These are phyloP conservation scores for Colletotrichum sp. DNA, from an alignment of 2,329 filamentous ascomycete species.

Conservation along the genomic window DNA sequence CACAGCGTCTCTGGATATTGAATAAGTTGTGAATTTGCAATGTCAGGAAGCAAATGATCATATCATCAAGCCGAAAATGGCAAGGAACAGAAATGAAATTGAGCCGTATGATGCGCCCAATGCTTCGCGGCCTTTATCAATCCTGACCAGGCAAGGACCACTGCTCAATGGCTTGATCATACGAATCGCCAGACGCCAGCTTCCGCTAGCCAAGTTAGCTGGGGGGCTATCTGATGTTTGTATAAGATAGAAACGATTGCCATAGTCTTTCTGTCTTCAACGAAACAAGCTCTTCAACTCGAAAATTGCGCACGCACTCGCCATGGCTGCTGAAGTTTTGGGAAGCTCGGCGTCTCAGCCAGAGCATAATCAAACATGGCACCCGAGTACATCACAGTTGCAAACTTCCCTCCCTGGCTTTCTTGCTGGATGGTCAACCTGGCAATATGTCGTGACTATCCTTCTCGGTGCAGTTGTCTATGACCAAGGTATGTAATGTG, in stretches of 20 bases:
- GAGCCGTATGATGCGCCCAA: neutral
- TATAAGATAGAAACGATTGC: neutral
- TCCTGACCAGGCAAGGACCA: neutral
- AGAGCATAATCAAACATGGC: neutral
- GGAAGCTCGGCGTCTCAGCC: neutral
- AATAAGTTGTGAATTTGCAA: accelerated
- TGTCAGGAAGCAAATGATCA: neutral
- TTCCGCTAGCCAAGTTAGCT: neutral
- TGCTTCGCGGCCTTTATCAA: accelerated
- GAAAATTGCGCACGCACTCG: accelerated
- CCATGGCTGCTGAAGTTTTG: neutral
- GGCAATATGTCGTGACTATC: conserved; percentile 36
- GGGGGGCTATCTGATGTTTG: neutral
- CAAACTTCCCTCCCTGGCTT: neutral
- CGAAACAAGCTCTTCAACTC: accelerated
- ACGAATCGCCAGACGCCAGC: accelerated
- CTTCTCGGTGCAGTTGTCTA: conserved; percentile 38
- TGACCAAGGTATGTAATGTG: conserved; percentile 35
- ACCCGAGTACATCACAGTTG: neutral
- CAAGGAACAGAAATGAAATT: neutral
- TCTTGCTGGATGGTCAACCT: conserved; percentile 24
- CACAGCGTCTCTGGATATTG: neutral
- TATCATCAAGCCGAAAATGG: neutral
- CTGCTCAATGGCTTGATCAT: neutral
- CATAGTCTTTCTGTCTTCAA: neutral